phyloP scores from a whole-genome alignment of 495 filamentous ascomycete species.

The Trichoderma gamsii region DNA sequence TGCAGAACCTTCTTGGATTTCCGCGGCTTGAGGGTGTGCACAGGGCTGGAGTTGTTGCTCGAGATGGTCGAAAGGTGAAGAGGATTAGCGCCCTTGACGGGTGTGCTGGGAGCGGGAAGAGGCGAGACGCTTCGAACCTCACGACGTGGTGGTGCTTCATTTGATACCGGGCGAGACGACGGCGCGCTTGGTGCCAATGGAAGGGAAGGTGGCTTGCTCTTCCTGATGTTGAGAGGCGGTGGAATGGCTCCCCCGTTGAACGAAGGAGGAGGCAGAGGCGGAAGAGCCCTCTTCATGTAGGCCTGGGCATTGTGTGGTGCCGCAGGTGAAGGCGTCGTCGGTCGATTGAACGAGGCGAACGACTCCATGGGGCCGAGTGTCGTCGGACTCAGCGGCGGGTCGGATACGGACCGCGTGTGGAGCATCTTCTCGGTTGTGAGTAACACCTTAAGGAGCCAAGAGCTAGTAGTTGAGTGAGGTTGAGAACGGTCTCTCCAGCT shows the following conservation, averaged over 20 bases:
- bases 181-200: background rate
- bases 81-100: background rate
- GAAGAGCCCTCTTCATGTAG: background rate
- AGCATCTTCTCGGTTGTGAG: background rate
- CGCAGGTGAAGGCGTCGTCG: background rate
- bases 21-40: background rate
- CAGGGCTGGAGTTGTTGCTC: background rate
- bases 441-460: background rate
- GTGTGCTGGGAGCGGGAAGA: background rate
- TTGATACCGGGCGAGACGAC: background rate
- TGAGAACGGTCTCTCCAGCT: background rate
- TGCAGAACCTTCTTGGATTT: conserved; percentile 1
- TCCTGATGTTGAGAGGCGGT: conserved; percentile 9
- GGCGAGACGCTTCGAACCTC: conserved; percentile 1
- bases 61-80: background rate
- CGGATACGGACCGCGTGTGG: background rate
- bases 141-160: background rate
- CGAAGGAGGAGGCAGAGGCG: conserved; percentile 1
- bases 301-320: background rate
- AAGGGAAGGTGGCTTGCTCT: background rate
- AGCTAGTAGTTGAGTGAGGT: background rate
- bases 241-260: background rate
- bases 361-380: background rate
- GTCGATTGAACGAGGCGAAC: background rate
- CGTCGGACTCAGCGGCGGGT: background rate